Percentiles rank a stretch among this genome's conserved stretches.
Evolutionary conservation across 2,329 filamentous ascomycete species (phyloP).

Genomic region (Ophiostoma perfectum): DNA sequence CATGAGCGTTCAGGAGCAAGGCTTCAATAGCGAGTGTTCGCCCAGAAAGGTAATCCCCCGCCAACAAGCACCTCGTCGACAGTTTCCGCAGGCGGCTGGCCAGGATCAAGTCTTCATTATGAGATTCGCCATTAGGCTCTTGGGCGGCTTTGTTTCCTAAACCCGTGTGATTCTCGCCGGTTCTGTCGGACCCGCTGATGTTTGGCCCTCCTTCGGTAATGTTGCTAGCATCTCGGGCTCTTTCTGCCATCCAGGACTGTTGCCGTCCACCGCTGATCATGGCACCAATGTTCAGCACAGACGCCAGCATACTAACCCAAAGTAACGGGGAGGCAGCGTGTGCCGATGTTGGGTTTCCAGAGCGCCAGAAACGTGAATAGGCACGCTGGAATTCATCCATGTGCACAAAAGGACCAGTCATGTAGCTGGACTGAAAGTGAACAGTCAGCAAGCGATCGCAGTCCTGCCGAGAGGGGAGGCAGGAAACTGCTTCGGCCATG

Average conservation of each 20-base stretch:
- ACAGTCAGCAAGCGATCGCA: constrained; percentile 35
- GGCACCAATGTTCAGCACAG: constrained; percentile 41
- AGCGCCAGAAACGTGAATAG: constrained; percentile 45
- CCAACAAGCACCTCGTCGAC: constrained; percentile 44
- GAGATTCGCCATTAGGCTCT: constrained; percentile 29
- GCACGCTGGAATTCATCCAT: constrained; percentile 43
- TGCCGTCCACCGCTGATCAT: constrained; percentile 28
- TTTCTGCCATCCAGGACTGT: constrained; percentile 26
- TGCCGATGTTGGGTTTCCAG: constrained; percentile 24
- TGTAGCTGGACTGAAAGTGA: constrained; percentile 40
- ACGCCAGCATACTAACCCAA: constrained; percentile 49
- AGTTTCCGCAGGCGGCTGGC: constrained; percentile 28
- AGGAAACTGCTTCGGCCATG: constrained; percentile 32
- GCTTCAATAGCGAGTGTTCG: constrained; percentile 46
- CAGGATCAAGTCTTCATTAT: constrained; percentile 24
- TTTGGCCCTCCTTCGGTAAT: background rate
- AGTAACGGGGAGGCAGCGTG: constrained; percentile 39
- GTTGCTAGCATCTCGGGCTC: constrained; percentile 15
- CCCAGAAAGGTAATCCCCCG: constrained; percentile 44
- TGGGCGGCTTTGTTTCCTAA: background rate
- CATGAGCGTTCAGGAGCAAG: constrained; percentile 42
- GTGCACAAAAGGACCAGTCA: constrained; percentile 38
- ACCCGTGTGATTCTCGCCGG: background rate
- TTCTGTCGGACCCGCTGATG: background rate
- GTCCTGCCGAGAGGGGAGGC: constrained; percentile 36